These are phyloP conservation scores for Lactifluus subvellereus DNA, from an alignment of 768 basidiomycete genomes.

Conservation along the genomic window DNA sequence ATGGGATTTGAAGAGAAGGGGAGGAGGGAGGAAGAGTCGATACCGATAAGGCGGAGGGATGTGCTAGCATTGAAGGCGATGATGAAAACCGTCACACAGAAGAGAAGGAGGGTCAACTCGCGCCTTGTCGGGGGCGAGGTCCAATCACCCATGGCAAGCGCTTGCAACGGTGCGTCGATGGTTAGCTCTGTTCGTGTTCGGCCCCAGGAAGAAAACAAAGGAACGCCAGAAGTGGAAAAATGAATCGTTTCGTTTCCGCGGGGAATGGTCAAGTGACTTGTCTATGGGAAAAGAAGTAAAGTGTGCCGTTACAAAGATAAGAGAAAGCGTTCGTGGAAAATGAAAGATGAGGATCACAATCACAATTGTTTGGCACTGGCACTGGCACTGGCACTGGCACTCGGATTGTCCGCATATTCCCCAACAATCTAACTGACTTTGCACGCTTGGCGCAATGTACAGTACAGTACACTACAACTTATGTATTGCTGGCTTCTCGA, in stretches of 20 bases:
- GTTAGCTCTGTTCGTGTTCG: neutral
- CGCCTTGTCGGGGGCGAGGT: slow-evolving; percentile 61
- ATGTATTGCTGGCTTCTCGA: too few relatives aligned
- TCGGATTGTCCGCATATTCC: too few relatives aligned
- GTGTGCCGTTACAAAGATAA: neutral
- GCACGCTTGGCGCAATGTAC: too few relatives aligned
- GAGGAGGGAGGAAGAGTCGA: slow-evolving; percentile 23
- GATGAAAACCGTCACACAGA: slow-evolving; percentile 58
- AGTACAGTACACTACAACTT: too few relatives aligned
- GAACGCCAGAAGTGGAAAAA: neutral
- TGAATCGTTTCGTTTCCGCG: neutral
- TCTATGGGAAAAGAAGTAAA: neutral
- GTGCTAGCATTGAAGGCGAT: slow-evolving; percentile 71
- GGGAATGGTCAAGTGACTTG: neutral
- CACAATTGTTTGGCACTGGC: too few relatives aligned
- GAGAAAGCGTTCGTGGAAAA: neutral
- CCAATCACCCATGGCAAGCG: slow-evolving; percentile 38
- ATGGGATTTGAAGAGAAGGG: neutral
- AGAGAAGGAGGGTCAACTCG: slow-evolving; percentile 63
- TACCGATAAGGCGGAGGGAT: slow-evolving; percentile 45
- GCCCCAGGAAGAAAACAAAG: neutral
- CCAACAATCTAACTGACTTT: too few relatives aligned
- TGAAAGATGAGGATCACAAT: too few relatives aligned
- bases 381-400: too few relatives aligned
- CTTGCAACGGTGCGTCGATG: neutral